Conservation (phyloP, 768 basidiomycete species). For the Scleroderma bovista region DNA sequence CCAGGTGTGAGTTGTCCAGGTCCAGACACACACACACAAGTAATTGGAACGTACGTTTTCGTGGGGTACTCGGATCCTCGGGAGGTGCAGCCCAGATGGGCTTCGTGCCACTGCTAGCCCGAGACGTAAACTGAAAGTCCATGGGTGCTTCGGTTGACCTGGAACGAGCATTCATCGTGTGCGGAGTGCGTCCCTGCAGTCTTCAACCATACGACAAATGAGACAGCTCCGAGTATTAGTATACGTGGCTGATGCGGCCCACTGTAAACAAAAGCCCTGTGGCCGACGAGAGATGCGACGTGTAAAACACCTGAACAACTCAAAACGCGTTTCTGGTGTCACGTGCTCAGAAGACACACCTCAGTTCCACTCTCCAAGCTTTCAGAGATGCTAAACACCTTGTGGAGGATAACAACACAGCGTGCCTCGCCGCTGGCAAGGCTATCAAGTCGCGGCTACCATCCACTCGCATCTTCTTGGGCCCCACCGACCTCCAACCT, state of each 20-base stretch:
- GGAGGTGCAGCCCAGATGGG: conserved; percentile 51
- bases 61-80: conserved; percentile 44
- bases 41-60: conserved; percentile 54
- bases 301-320: too few species aligned
- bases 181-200: neutral
- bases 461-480: conserved; percentile 46
- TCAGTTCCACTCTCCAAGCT: too few species aligned
- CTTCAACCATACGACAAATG: neutral
- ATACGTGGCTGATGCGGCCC: too few species aligned
- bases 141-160: conserved; percentile 80
- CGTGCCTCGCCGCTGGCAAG: conserved; percentile 8
- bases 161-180: conserved; percentile 20
- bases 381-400: conserved; percentile 23
- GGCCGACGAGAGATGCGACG: too few species aligned
- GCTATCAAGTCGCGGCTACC: conserved; percentile 40
- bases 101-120: conserved; percentile 44
- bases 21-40: conserved; percentile 7
- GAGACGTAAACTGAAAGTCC: conserved; percentile 83
- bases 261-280: too few species aligned
- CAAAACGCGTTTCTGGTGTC: conserved; percentile 9
- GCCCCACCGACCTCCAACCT: conserved; percentile 52
- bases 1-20: conserved; percentile 22
- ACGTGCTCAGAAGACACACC: conserved; percentile 20
- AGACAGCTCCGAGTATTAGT: too few species aligned
- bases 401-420: conserved; percentile 18